phyloP scores from a whole-genome alignment of 139 green algal species.

The Ettlia oleoabundans region DNA sequence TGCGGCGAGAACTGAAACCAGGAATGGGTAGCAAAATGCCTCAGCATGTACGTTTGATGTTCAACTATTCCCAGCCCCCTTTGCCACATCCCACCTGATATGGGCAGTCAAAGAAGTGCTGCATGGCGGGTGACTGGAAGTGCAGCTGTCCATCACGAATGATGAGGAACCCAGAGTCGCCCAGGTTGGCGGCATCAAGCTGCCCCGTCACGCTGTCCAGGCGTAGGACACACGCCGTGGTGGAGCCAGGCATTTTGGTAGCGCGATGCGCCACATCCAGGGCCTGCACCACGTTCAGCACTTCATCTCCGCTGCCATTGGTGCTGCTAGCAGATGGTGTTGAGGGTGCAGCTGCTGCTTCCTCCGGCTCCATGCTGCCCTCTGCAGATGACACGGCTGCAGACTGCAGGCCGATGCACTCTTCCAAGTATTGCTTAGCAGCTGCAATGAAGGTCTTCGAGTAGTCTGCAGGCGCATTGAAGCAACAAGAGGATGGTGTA shows the following conservation, averaged over 20 bases:
- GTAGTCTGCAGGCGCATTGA: no score
- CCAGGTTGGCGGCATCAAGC: constrained; percentile 85
- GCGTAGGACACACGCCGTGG: constrained; percentile 82
- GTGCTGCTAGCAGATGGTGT: not conserved
- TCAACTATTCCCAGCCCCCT: not conserved
- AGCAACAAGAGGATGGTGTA: no score
- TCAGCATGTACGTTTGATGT: no score
- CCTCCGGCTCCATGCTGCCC: no score
- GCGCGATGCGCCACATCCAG: constrained; percentile 23
- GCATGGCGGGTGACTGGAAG: constrained; percentile 86
- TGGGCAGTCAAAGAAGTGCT: constrained; percentile 98
- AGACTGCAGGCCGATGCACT: not conserved
- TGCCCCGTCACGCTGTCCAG: constrained; percentile 56
- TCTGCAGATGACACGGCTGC: not conserved
- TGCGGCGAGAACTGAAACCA: no score
- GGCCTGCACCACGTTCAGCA: constrained; percentile 9
- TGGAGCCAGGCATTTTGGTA: constrained; percentile 63
- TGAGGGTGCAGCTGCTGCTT: not conserved
- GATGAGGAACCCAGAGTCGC: constrained; percentile 75
- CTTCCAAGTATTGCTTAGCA: constrained; percentile 69
- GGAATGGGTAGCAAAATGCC: no score
- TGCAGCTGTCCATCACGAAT: constrained; percentile 44
- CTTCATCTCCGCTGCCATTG: not conserved
- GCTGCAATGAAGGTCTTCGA: constrained; percentile 78
- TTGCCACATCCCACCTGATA: constrained; percentile 64